phyloP scores from a whole-genome alignment of 805 yeast species.

The Ascoidea asiatica region DNA sequence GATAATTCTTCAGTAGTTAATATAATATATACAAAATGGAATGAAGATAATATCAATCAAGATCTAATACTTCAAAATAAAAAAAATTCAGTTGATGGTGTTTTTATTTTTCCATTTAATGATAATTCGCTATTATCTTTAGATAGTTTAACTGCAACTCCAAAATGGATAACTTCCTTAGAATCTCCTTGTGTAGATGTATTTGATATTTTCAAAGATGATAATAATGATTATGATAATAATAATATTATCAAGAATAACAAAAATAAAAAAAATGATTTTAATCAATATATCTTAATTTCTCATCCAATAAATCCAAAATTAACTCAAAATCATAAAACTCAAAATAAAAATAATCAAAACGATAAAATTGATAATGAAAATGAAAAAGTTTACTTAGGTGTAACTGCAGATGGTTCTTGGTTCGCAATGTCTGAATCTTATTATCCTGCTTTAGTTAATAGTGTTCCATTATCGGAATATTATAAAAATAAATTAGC shows the following conservation, averaged over 20 bases:
- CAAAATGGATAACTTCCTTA: constrained; percentile 66
- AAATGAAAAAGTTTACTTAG: constrained; percentile 32
- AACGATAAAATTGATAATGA: constrained; percentile 10
- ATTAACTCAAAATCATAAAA: constrained; percentile 10
- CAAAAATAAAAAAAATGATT: constrained; percentile 1
- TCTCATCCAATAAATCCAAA: constrained; percentile 51
- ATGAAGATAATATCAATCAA: constrained; percentile 67
- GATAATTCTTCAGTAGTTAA: constrained; percentile 46
- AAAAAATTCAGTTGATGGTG: constrained; percentile 48
- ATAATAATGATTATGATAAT: constrained; percentile 12
- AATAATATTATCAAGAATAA: constrained; percentile 4
- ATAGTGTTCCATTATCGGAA: constrained; percentile 62
- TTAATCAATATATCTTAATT: constrained; percentile 31
- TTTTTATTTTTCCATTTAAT: constrained; percentile 74
- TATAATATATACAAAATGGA: constrained; percentile 81
- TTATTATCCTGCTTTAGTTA: constrained; percentile 70
- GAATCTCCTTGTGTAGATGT: constrained; percentile 65
- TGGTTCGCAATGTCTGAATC: constrained; percentile 82
- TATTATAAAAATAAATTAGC: constrained; percentile 27
- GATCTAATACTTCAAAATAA: constrained; percentile 33
- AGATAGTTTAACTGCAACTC: constrained; percentile 52
- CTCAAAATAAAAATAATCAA: constrained; percentile 12
- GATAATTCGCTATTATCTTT: constrained; percentile 70
- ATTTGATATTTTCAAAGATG: constrained; percentile 50
- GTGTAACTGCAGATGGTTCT: constrained; percentile 43